Base-by-base conservation (phyloP, 2,329 filamentous ascomycete species). In the Penicillium sp. region DNA sequence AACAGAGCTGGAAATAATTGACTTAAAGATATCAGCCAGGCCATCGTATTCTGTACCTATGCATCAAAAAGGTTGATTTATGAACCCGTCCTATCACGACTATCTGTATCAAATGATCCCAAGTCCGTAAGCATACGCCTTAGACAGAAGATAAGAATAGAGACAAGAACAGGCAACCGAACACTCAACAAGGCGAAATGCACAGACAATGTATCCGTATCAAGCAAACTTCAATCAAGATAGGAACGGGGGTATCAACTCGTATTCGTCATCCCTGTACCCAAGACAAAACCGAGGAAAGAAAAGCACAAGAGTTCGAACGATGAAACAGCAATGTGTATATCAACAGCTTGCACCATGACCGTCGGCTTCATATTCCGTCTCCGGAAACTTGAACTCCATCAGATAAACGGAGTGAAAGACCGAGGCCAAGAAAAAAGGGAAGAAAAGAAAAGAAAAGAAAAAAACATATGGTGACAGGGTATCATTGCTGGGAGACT, bases 401-500 rank as follows among this genome's bases (percentile, higher is more conserved):
- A 43, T 61, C 17, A 17, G 20, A 32, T 17, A 24, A 18, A 40
- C n/a, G n/a, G n/a, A n/a, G n/a, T 26, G 27, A 21, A 30, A 18
- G 7, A 21, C 9, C 8, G 20, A 40, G 21, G n/a, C 20, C 21
- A 52, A 29, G 40, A 51, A 45, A 52, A 42, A 51, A 34, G 32
- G n/a, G 43, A 53, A 20, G 42, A 40, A 55, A 34, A 48, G 46
- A 37, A 36, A 37, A 49, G 26, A 48, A 45, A 53, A 51, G 47
- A 43, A 30, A 50, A 52, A 56, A 52, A 47, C 52, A 59, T 66
- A 69, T 51, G 60, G 47, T 52, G 44, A 68, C 63, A 69, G 65
- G 67, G 68, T 71, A 72, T 73, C 68, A 69, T 72, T 72, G 68
- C 61, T 59, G 68, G 68, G 67, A 64, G 66, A 73, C 62, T 69